Base-by-base conservation (phyloP, 768 basidiomycete genomes). In the Mrakia hoshinonis region DNA sequence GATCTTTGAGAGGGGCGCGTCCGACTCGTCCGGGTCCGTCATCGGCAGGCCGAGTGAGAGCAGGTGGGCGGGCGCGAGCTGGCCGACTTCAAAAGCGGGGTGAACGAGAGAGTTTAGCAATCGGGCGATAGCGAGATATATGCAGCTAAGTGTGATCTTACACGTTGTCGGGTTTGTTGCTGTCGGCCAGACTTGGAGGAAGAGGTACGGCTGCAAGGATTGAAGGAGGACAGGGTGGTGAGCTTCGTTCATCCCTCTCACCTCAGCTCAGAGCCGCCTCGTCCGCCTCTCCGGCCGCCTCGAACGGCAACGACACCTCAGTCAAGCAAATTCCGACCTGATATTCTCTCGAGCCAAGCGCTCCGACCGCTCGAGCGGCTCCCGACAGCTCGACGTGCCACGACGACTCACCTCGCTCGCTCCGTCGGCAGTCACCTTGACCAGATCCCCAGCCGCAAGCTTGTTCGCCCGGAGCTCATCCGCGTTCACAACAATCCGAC, bases 391-490 rank as follows among this genome's bases (percentile, higher is more conserved):
- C n/a, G n/a, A 15, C n/a, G 5, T 24, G 22, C 29, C 3, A n/a
- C 36, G 13, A 10, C 38, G 34, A 39, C 51, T 55, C 13, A 72
- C 68, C 18, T 46, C 51, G 3, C 46, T 36, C 11, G 49, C 49
- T 15, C 43, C 58, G 7, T 64, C 48, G 7, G 62, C 52, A 43
- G 69, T 66, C 15, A 79, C 67, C 13, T 70, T 29, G 20, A 77
- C 76, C 76, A 78, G 79, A 46, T 78, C 77, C 22, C 79, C 79
- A 1, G 78, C 79, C 22, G 73, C 62, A 43, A 79, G 69, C 67
- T 75, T 76, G 43, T 75, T 64, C 20, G 75, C 70, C 26, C 76
- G 38, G 18, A 79, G 69, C 2, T 70, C 58, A 15, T 78, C 77
- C 13, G 55, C 54, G 34, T 65, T 38, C 22, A 67, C 29, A 11